phyloP scores from a whole-genome alignment of 1,284 basidiomycete genomes.

The Papiliotrema laurentii region DNA sequence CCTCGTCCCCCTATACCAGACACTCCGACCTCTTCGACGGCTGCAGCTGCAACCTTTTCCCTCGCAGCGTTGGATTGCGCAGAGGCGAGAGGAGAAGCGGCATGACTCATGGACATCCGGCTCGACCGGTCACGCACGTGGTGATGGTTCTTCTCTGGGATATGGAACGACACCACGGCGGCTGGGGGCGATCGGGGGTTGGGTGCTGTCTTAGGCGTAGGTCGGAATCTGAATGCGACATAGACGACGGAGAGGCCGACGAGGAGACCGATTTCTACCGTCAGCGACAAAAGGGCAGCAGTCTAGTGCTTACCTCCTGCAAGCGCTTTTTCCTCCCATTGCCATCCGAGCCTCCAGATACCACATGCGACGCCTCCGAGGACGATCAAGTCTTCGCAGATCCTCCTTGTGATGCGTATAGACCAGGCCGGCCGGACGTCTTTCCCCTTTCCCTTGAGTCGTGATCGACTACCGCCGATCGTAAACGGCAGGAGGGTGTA shows the following conservation, averaged over 20 bases:
- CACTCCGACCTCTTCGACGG: neutral
- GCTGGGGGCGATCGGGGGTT: constrained; percentile 10
- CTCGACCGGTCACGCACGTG: constrained; percentile 14
- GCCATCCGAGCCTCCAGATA: constrained; percentile 24
- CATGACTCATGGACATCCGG: constrained; percentile 4
- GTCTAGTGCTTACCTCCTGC: constrained; percentile 33
- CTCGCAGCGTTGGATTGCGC: constrained; percentile 4
- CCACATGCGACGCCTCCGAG: constrained; percentile 31
- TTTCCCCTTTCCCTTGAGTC: constrained; percentile 11
- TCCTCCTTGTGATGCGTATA: constrained; percentile 27
- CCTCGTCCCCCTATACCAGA: constrained; percentile 24
- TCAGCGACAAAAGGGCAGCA: neutral
- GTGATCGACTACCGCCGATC: constrained; percentile 1
- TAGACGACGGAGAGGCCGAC: constrained; percentile 28
- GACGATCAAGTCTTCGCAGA: constrained; percentile 37
- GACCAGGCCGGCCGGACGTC: neutral
- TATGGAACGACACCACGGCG: neutral
- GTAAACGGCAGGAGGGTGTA: constrained; percentile 23
- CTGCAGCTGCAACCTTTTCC: constrained; percentile 3
- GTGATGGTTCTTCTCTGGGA: neutral
- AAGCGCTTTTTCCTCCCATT: constrained; percentile 39
- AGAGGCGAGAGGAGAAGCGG: neutral
- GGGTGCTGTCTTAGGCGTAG: constrained; percentile 5
- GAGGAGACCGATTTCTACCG: constrained; percentile 27
- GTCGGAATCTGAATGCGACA: constrained; percentile 13